Percentiles rank a stretch among this genome's conserved stretches.
These are phyloP conservation scores for Neopestalotiopsis rosae DNA, from an alignment of 2,329 filamentous ascomycete species.

Conservation along the genomic window DNA sequence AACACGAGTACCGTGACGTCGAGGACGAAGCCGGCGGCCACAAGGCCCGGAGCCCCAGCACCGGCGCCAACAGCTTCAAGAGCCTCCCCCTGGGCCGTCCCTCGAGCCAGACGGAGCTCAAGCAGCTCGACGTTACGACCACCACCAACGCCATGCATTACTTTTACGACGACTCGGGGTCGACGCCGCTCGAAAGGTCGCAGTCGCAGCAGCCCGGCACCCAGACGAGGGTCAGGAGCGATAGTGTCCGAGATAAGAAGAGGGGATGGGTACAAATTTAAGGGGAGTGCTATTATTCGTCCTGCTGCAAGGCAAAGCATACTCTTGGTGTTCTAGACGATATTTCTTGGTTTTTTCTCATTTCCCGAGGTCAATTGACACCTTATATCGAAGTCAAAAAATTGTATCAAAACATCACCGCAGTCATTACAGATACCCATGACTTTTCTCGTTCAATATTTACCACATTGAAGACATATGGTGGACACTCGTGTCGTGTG, in stretches of 20 bases:
- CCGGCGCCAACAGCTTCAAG: not conserved
- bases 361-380: not conserved
- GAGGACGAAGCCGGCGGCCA: constrained; percentile 9
- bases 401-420: not conserved
- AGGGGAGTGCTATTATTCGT: not conserved
- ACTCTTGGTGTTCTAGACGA: constrained; percentile 4
- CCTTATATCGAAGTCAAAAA: no score
- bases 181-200: constrained; percentile 3
- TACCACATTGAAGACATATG: not conserved
- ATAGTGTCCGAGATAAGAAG: constrained; percentile 15
- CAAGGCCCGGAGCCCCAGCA: not conserved
- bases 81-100: constrained; percentile 2
- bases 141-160: constrained; percentile 9
- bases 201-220: constrained; percentile 3
- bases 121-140: constrained; percentile 4
- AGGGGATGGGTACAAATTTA: constrained; percentile 6
- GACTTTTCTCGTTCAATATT: not conserved
- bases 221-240: constrained; percentile 14
- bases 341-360: not conserved
- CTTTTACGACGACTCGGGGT: constrained; percentile 13
- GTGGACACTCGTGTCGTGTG: not conserved
- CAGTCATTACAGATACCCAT: constrained; percentile 15
- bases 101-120: constrained; percentile 13
- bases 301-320: not conserved
- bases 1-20: constrained; percentile 17